Percentiles rank a stretch among this genome's conserved stretches.
These are phyloP conservation scores for Hippophae tibetana DNA, from an alignment of 306 rosid species.

Conservation along the genomic window DNA sequence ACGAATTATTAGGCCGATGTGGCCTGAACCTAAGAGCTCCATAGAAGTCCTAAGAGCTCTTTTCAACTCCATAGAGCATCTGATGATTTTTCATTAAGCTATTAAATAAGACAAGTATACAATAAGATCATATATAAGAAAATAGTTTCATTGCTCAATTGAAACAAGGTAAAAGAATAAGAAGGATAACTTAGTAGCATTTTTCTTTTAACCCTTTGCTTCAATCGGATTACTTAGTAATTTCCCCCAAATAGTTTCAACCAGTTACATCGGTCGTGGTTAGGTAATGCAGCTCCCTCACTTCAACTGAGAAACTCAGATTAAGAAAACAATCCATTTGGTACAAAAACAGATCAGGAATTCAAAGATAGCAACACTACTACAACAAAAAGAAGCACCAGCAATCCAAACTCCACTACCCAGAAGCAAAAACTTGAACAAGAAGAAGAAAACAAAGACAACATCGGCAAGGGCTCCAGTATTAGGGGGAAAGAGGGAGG, in stretches of 20 bases:
- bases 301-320: conserved; percentile 43
- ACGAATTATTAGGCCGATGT: too few relatives aligned
- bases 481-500: background rate
- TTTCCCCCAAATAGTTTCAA: background rate
- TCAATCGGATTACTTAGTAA: background rate
- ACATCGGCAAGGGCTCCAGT: conserved; percentile 16
- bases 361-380: conserved; percentile 12
- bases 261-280: conserved; percentile 88
- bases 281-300: conserved; percentile 53
- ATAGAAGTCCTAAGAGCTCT: too few relatives aligned
- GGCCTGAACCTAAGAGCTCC: too few relatives aligned
- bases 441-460: conserved; percentile 37
- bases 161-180: background rate
- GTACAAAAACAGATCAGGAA: conserved; percentile 32
- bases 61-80: too few relatives aligned
- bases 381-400: conserved; percentile 31
- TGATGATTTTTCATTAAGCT: too few relatives aligned
- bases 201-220: background rate
- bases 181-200: background rate
- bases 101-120: too few relatives aligned
- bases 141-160: conserved; percentile 9
- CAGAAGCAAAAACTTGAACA: conserved; percentile 28
- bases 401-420: conserved; percentile 28
- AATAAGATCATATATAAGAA: too few relatives aligned
- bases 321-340: conserved; percentile 19